Evolutionary conservation across 164 flowering plant genomes (phyloP).

Genomic region (Vitis riparia): DNA sequence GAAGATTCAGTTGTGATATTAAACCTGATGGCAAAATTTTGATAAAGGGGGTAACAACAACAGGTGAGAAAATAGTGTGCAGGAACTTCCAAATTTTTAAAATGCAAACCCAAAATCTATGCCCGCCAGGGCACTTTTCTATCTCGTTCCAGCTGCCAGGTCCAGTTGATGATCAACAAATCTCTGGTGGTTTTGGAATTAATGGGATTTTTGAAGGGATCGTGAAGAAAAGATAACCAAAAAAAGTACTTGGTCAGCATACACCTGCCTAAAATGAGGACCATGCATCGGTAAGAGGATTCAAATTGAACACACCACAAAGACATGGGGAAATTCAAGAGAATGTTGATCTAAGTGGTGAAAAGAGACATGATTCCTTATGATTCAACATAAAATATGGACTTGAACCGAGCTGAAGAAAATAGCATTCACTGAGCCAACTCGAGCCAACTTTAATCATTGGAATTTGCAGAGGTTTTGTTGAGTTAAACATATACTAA

Average conservation of each 20-base stretch:
- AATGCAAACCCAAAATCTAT: constrained; percentile 59
- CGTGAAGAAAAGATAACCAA: constrained; percentile 37
- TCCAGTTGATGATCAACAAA: constrained; percentile 47
- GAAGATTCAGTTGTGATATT: constrained; percentile 58
- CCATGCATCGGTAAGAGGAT: too few relatives aligned
- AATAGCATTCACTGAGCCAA: too few relatives aligned
- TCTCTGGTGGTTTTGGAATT: constrained; percentile 46
- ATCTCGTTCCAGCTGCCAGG: constrained; percentile 68
- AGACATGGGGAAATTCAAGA: too few relatives aligned
- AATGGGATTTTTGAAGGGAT: constrained; percentile 64
- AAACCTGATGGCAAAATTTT: constrained; percentile 49
- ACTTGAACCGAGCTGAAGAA: too few relatives aligned
- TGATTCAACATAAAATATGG: too few relatives aligned
- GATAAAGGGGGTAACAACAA: constrained; percentile 58
- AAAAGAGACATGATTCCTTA: too few relatives aligned
- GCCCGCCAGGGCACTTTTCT: constrained; percentile 62
- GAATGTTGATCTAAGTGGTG: too few relatives aligned
- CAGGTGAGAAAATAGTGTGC: constrained; percentile 53
- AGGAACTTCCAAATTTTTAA: constrained; percentile 39
- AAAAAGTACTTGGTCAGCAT: not conserved
- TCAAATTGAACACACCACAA: too few relatives aligned
- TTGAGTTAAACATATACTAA: too few relatives aligned
- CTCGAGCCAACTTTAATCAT: too few relatives aligned
- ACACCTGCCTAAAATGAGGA: too few relatives aligned
- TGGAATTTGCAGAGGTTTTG: too few relatives aligned